phyloP scores from a whole-genome alignment of 2,329 filamentous ascomycete species.

The Beauveria sp. region DNA sequence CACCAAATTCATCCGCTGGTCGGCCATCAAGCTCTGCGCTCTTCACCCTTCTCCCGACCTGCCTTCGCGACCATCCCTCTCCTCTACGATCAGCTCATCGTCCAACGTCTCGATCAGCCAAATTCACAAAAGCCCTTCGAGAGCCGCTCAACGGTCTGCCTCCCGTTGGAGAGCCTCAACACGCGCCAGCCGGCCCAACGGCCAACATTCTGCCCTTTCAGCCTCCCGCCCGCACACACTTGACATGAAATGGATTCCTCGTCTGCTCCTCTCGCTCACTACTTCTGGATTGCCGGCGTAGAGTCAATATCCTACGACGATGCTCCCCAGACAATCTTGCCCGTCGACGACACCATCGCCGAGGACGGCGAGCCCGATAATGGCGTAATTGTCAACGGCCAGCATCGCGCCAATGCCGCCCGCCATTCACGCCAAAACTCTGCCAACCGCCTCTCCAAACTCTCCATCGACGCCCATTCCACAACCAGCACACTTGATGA shows the following conservation, averaged over 20 bases:
- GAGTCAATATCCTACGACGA: conserved; percentile 61
- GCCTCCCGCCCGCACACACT: conserved; percentile 13
- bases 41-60: neutral
- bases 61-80: neutral
- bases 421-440: conserved; percentile 57
- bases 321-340: conserved; percentile 25
- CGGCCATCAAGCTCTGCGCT: neutral
- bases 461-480: conserved; percentile 40
- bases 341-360: conserved; percentile 51
- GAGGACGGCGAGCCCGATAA: conserved; percentile 54
- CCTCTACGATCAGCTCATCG: neutral
- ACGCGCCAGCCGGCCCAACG: neutral
- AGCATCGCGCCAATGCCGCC: conserved; percentile 21
- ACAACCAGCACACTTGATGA: conserved; percentile 53
- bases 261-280: conserved; percentile 61
- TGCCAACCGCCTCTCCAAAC: conserved; percentile 49
- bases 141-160: neutral
- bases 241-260: conserved; percentile 52
- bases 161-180: neutral
- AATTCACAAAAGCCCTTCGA: neutral
- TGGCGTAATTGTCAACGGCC: conserved; percentile 22
- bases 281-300: conserved; percentile 69
- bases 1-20: neutral
- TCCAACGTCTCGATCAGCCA: neutral
- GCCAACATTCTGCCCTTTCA: neutral